Base-by-base conservation (phyloP, 1,284 basidiomycete species). In the Trichosporon faecale region DNA sequence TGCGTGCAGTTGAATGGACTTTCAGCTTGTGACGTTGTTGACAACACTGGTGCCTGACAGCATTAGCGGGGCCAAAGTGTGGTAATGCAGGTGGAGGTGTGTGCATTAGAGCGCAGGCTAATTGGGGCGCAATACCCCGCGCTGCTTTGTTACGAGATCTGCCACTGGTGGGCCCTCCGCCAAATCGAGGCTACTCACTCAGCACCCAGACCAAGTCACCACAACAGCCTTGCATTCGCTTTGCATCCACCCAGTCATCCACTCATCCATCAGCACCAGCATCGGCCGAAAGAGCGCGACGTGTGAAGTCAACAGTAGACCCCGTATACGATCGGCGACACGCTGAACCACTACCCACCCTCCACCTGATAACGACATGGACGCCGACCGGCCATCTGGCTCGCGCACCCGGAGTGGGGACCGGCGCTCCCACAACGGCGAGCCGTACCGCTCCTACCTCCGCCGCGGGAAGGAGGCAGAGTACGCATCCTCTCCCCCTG, bases 141-240 rank as follows among this genome's bases (percentile, higher is more conserved):
- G 57, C 57, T 61, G 57, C 33, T 61, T 61, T 61, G 57, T 61
- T 61, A 61, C 57, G 57, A 61, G 57, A 61, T 52, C 57, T 33
- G 55, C 55, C 55, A 60, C 55, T n/a, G 33, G 8, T n/a, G 14
- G 29, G 18, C 16, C 57, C 18, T 31, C 57, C 31, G 31, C 57
- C 57, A 31, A 61, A 61, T n/a, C 57, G 27, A 31, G 57, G 57
- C 57, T 31, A 31, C 29, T 61, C 55, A 60, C 55, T 60, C 27
- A n/a, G 16, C 23, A 27, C 8, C 25, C 27, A 18, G n/a, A 1
- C 27, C 27, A 11, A 31, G 6, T 11, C 57, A 61, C 11, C 31
- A 33, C 31, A 33, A 9, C 57, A 61, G 18, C 57, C 27, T 31
- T 5, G 18, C 33, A 7, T 7, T 61, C 27, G 16, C 57, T 61